Percentiles rank a stretch among this genome's conserved stretches.
Evolutionary conservation across 2,329 filamentous ascomycete species (phyloP).

Genomic region (Fusarium sp.): DNA sequence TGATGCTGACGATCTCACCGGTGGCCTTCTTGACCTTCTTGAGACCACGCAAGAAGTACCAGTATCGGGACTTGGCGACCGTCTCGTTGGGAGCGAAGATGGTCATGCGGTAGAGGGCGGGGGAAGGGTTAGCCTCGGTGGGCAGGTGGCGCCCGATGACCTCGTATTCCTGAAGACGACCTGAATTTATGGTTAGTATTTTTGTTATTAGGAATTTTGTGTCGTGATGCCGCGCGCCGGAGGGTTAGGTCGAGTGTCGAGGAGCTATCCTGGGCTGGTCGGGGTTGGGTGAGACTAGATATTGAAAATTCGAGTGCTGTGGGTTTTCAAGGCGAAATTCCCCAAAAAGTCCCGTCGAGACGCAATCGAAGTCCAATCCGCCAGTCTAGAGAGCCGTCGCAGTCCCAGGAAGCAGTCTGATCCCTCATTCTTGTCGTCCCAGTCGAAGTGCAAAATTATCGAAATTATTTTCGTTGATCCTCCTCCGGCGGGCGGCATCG

Average conservation of each 20-base stretch:
- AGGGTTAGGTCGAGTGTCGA: constrained; percentile 16
- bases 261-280: constrained; percentile 1
- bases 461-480: constrained; percentile 36
- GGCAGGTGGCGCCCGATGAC: constrained; percentile 99
- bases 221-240: constrained; percentile 27
- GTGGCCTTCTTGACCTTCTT: constrained; percentile 99
- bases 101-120: constrained; percentile 99
- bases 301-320: constrained; percentile 25
- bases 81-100: constrained; percentile 99
- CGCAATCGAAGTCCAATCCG: background rate
- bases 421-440: constrained; percentile 14
- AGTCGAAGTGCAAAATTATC: constrained; percentile 21
- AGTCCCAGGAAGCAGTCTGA: background rate
- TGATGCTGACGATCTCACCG: constrained; percentile 98
- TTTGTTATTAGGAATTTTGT: constrained; percentile 4
- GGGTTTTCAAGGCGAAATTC: background rate
- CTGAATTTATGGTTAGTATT: constrained; percentile 64
- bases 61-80: constrained; percentile 99
- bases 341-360: background rate
- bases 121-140: constrained; percentile 95
- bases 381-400: background rate
- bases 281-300: background rate
- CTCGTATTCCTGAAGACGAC: constrained; percentile 99
- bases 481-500: constrained; percentile 43
- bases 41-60: constrained; percentile 99